A percentile compares a stretch with the other conserved stretches of the same genome.
These are phyloP conservation scores for Cryphonectria radicalis DNA, from an alignment of 2,329 filamentous ascomycete genomes.

Conservation along the genomic window DNA sequence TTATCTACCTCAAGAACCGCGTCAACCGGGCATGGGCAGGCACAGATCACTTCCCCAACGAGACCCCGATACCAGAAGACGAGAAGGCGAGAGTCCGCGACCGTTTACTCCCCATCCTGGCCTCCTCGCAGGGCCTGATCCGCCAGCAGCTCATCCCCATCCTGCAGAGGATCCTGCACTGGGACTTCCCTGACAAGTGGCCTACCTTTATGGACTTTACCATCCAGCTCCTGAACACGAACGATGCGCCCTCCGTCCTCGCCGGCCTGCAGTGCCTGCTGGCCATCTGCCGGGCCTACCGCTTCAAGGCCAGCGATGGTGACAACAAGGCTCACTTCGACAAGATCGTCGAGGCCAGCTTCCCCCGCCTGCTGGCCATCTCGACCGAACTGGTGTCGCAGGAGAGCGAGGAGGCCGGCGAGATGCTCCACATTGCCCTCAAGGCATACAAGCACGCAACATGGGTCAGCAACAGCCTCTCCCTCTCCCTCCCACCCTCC, in stretches of 20 bases:
- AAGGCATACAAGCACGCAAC: constrained; percentile 99
- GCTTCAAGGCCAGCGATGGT: constrained; percentile 84
- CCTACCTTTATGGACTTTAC: constrained; percentile 94
- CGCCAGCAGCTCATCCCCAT: constrained; percentile 93
- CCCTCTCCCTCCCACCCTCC: background rate
- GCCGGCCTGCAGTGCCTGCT: constrained; percentile 92
- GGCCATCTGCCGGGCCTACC: constrained; percentile 92
- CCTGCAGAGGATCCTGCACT: constrained; percentile 93
- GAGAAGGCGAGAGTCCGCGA: constrained; percentile 88
- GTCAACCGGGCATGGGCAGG: constrained; percentile 90
- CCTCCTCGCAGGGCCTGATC: constrained; percentile 76
- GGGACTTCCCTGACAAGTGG: constrained; percentile 94
- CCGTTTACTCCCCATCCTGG: constrained; percentile 86
- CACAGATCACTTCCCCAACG: constrained; percentile 73
- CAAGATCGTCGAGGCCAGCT: constrained; percentile 88
- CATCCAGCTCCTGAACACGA: constrained; percentile 82
- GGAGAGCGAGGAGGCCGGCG: constrained; percentile 89
- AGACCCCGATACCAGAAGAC: constrained; percentile 79
- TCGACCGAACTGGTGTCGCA: constrained; percentile 89
- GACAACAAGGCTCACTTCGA: constrained; percentile 83
- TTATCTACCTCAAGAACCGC: constrained; percentile 97
- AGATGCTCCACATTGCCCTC: constrained; percentile 93
- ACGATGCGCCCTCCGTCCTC: constrained; percentile 84
- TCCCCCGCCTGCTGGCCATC: constrained; percentile 84
- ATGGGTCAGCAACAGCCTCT: constrained; percentile 68